Evolutionary conservation across 495 filamentous ascomycete species (phyloP).

Genomic region (Ascobolus immersus): DNA sequence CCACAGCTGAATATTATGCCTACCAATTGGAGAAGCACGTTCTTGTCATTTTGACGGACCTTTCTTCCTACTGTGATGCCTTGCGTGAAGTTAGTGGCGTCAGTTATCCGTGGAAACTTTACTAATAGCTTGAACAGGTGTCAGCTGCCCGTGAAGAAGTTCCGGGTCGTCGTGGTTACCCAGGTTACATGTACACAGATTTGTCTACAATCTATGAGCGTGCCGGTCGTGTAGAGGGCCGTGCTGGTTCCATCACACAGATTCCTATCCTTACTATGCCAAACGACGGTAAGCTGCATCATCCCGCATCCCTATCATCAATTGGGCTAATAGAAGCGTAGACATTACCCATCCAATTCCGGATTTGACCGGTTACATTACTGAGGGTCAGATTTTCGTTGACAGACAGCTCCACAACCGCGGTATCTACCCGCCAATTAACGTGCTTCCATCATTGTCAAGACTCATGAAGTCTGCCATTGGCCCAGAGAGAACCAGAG

Average conservation of each 20-base stretch:
- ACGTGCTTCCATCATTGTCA: slow-evolving; percentile 91
- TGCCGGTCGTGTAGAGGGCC: slow-evolving; percentile 89
- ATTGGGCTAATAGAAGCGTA: slow-evolving; percentile 7
- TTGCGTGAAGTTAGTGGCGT: slow-evolving; percentile 51
- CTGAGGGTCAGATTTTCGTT: slow-evolving; percentile 93
- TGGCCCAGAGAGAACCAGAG: slow-evolving; percentile 79
- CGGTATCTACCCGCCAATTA: slow-evolving; percentile 95
- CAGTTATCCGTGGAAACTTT: too few species aligned
- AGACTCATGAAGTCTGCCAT: slow-evolving; percentile 99
- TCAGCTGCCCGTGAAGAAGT: slow-evolving; percentile 98
- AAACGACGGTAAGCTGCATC: slow-evolving; percentile 49
- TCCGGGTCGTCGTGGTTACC: slow-evolving; percentile 95
- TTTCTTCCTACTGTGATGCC: slow-evolving; percentile 95
- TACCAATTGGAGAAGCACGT: slow-evolving; percentile 99
- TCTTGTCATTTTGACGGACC: slow-evolving; percentile 89
- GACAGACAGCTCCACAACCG: slow-evolving; percentile 89
- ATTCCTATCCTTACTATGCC: slow-evolving; percentile 13
- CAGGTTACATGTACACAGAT: slow-evolving; percentile 99
- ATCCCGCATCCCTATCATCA: background rate
- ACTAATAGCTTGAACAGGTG: too few species aligned
- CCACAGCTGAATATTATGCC: slow-evolving; percentile 97
- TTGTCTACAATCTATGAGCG: slow-evolving; percentile 99
- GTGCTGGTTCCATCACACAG: slow-evolving; percentile 39
- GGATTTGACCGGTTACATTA: slow-evolving; percentile 96
- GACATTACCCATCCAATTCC: slow-evolving; percentile 99